These are phyloP conservation scores for Coelastrella sp. DNA, from an alignment of 139 green algal genomes.

Conservation along the genomic window DNA sequence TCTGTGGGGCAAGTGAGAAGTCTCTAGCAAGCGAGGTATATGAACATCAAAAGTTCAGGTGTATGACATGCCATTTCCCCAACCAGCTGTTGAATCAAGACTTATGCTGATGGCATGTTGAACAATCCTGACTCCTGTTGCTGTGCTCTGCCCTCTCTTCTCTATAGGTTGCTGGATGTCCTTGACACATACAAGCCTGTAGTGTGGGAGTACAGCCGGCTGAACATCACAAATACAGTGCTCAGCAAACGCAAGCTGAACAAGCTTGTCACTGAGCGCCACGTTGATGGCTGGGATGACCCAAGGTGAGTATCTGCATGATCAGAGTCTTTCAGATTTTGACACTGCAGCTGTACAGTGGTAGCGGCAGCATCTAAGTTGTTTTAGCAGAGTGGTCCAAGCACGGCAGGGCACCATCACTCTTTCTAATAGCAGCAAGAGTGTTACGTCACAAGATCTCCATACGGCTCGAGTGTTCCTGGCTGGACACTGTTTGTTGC, in stretches of 20 bases:
- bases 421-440: no score
- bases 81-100: no score
- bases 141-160: neutral
- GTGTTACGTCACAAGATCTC: no score
- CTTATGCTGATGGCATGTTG: neutral
- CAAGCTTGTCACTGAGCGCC: slow-evolving; percentile 83
- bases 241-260: slow-evolving; percentile 98
- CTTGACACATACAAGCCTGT: slow-evolving; percentile 96
- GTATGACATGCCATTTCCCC: no score
- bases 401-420: no score
- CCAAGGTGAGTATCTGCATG: slow-evolving; percentile 63
- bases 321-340: no score
- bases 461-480: no score
- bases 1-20: no score
- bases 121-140: neutral
- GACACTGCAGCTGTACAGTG: neutral
- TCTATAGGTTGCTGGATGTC: slow-evolving; percentile 78
- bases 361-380: neutral
- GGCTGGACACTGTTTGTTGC: no score
- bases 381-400: neutral
- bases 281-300: slow-evolving; percentile 97
- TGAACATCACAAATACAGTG: slow-evolving; percentile 98
- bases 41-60: no score
- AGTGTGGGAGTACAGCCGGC: slow-evolving; percentile 97
- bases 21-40: no score